Evolutionary conservation across 441 rosid genomes (phyloP).

Genomic region (Corymbia citriodora): DNA sequence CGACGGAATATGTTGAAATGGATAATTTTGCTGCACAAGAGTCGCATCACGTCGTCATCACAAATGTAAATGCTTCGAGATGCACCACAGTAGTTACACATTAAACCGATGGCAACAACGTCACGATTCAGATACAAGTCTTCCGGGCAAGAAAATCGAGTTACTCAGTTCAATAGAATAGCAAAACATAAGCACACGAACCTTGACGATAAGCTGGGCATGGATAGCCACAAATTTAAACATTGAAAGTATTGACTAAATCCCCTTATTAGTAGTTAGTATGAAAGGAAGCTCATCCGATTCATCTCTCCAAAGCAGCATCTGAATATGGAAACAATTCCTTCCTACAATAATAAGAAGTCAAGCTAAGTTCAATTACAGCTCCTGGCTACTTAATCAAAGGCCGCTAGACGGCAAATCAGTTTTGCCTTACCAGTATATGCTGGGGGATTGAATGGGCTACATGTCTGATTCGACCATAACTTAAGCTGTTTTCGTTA

Average conservation of each 20-base stretch:
- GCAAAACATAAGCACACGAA: background rate
- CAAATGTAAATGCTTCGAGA: background rate
- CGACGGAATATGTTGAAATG: too few relatives aligned
- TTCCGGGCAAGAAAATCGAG: background rate
- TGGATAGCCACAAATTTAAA: background rate
- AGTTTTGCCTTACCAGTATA: too few relatives aligned
- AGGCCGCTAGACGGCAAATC: too few relatives aligned
- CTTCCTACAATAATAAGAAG: background rate
- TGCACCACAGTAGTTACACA: background rate
- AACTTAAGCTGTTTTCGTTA: background rate
- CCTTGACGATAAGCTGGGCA: background rate
- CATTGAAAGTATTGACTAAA: background rate
- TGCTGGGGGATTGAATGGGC: background rate
- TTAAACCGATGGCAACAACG: background rate
- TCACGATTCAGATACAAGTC: background rate
- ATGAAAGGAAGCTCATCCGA: background rate
- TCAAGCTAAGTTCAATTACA: too few relatives aligned
- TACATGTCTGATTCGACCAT: background rate
- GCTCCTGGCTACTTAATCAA: background rate
- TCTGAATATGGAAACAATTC: background rate
- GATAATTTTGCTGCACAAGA: background rate
- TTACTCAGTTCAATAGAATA: background rate
- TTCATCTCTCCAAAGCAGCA: background rate
- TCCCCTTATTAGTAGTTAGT: background rate
- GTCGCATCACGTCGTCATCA: background rate